Conservation (phyloP, 2,329 filamentous ascomycete species). For the Colletotrichum godetiae region DNA sequence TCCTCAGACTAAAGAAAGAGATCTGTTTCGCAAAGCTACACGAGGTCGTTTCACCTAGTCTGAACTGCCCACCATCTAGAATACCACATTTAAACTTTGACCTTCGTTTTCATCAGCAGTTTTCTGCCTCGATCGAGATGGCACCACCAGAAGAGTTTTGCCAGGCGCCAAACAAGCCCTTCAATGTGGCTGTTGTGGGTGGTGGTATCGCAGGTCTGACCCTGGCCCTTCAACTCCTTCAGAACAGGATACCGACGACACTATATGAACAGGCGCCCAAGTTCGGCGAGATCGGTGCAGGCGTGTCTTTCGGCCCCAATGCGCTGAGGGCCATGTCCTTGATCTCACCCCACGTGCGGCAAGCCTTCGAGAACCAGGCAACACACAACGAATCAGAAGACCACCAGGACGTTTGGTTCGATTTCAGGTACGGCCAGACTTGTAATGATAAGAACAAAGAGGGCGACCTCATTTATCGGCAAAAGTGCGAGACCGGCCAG, state of each 20-base stretch:
- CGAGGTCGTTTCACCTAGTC: background rate
- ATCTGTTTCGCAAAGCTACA: background rate
- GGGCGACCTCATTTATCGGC: slow-evolving; percentile 22
- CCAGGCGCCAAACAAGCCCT: slow-evolving; percentile 19
- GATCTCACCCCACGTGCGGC: slow-evolving; percentile 43
- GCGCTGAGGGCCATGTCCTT: slow-evolving; percentile 56
- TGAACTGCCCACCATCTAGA: background rate
- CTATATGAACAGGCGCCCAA: slow-evolving; percentile 58
- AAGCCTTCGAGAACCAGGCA: slow-evolving; percentile 49
- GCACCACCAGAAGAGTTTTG: slow-evolving; percentile 23
- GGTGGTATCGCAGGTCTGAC: slow-evolving; percentile 63
- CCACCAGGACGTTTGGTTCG: slow-evolving; percentile 38
- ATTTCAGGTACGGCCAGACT: slow-evolving; percentile 35
- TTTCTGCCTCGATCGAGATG: background rate
- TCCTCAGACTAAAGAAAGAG: background rate
- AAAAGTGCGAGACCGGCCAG: slow-evolving; percentile 21
- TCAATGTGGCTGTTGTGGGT: slow-evolving; percentile 58
- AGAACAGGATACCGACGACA: slow-evolving; percentile 53
- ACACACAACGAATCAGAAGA: slow-evolving; percentile 24
- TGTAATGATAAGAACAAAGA: slow-evolving; percentile 23
- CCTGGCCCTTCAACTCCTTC: slow-evolving; percentile 56
- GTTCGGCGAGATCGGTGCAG: slow-evolving; percentile 61
- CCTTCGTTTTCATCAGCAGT: background rate
- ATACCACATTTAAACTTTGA: background rate
- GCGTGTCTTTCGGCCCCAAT: slow-evolving; percentile 64